These are phyloP conservation scores for Allium sativum DNA, from an alignment of 106 monocot species.

Conservation along the genomic window DNA sequence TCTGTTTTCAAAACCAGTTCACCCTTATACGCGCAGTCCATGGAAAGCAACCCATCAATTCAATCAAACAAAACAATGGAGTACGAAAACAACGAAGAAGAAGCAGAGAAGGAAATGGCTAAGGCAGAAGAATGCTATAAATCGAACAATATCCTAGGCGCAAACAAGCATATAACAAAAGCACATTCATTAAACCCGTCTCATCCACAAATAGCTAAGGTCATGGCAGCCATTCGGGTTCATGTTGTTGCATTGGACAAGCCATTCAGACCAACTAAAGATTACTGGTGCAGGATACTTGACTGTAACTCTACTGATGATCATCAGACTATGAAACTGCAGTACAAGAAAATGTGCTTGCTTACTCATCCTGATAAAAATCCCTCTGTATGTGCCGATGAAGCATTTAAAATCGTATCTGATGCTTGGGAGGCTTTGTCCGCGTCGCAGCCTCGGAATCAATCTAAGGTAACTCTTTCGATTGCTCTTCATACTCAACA, in stretches of 20 bases:
- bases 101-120: slow-evolving; percentile 10
- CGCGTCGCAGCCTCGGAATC: background rate
- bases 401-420: slow-evolving; percentile 7
- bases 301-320: background rate
- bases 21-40: no score
- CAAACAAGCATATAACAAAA: background rate
- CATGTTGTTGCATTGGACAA: background rate
- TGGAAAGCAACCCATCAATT: no score
- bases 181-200: slow-evolving; percentile 7
- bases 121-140: slow-evolving; percentile 3
- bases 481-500: no score
- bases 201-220: slow-evolving; percentile 3
- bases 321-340: background rate
- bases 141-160: background rate
- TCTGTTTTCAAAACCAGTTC: no score
- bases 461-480: no score
- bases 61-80: background rate
- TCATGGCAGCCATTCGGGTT: slow-evolving; percentile 2
- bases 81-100: background rate
- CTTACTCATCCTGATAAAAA: slow-evolving; percentile 15
- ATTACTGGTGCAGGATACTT: slow-evolving; percentile 7
- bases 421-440: slow-evolving; percentile 7
- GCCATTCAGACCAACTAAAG: background rate
- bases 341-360: slow-evolving; percentile 4
- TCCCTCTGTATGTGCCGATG: slow-evolving; percentile 2